A percentile compares a stretch with the other conserved stretches of the same genome.
Conservation (phyloP, 495 filamentous ascomycete genomes). For the Immersiella caudata region DNA sequence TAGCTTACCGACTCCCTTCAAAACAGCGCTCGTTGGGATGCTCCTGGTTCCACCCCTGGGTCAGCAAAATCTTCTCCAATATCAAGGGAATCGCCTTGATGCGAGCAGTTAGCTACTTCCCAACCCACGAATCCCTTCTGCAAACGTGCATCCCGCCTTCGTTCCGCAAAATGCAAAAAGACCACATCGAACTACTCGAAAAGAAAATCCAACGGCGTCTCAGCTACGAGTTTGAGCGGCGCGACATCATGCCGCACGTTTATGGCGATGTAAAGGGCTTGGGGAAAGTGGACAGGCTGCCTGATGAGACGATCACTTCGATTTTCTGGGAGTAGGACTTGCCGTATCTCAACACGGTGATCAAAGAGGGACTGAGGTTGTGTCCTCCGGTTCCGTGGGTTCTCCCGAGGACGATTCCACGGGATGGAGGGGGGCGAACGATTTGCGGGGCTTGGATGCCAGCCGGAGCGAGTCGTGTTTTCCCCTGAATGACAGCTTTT, state of each 20-base stretch:
- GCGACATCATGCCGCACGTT: background rate
- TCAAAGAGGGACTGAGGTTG: slow-evolving; percentile 57
- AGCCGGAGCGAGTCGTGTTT: slow-evolving; percentile 36
- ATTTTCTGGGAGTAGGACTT: slow-evolving; percentile 29
- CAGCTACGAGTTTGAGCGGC: background rate
- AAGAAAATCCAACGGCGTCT: background rate
- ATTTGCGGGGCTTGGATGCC: slow-evolving; percentile 51
- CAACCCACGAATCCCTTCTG: background rate
- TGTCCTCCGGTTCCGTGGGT: slow-evolving; percentile 52
- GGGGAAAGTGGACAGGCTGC: background rate
- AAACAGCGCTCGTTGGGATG: background rate
- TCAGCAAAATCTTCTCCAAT: background rate
- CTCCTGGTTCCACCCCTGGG: background rate
- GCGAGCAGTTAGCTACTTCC: background rate
- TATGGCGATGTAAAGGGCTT: background rate
- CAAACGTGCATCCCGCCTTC: background rate
- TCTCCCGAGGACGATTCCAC: slow-evolving; percentile 43
- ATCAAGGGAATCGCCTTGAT: background rate
- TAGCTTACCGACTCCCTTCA: no score
- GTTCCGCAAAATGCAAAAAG: background rate
- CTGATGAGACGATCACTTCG: background rate
- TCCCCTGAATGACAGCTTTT: background rate
- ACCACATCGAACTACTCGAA: background rate
- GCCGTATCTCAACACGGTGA: slow-evolving; percentile 54
- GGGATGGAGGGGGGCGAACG: slow-evolving; percentile 41